A percentile compares a stretch with the other conserved stretches of the same genome.
Conservation (phyloP, 176 grass and related monocot species). For the Zizania latifolia region DNA sequence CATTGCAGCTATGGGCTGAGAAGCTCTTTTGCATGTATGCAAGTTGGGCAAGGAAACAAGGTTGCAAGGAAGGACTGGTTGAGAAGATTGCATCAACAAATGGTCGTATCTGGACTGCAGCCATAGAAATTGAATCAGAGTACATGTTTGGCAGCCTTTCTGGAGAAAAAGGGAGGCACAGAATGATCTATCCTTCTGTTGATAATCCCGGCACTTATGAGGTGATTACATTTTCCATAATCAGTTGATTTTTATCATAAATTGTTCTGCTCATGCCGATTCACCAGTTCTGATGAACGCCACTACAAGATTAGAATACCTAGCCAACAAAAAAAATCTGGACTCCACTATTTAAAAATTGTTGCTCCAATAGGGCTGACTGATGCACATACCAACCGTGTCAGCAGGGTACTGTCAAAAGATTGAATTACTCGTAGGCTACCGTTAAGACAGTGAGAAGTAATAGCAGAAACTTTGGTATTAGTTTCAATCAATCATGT, state of each 20-base stretch:
- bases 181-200: conserved; percentile 51
- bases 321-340: neutral
- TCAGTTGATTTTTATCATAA: neutral
- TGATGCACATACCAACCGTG: neutral
- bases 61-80: conserved; percentile 59
- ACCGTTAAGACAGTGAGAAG: neutral
- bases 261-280: neutral
- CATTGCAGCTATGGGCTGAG: conserved; percentile 61
- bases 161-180: conserved; percentile 87
- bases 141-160: conserved; percentile 87
- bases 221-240: conserved; percentile 47
- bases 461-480: neutral
- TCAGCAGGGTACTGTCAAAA: neutral
- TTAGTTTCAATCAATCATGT: neutral
- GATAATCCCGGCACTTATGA: conserved; percentile 36
- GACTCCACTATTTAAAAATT: neutral
- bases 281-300: neutral
- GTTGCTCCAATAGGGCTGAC: neutral
- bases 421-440: neutral
- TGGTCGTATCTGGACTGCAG: conserved; percentile 34
- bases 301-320: neutral
- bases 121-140: conserved; percentile 82
- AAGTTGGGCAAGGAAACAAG: conserved; percentile 73
- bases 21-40: conserved; percentile 75
- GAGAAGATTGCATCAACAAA: conserved; percentile 46